Conservation (phyloP, 139 green algal genomes). For the Coccomyxa sp. region DNA sequence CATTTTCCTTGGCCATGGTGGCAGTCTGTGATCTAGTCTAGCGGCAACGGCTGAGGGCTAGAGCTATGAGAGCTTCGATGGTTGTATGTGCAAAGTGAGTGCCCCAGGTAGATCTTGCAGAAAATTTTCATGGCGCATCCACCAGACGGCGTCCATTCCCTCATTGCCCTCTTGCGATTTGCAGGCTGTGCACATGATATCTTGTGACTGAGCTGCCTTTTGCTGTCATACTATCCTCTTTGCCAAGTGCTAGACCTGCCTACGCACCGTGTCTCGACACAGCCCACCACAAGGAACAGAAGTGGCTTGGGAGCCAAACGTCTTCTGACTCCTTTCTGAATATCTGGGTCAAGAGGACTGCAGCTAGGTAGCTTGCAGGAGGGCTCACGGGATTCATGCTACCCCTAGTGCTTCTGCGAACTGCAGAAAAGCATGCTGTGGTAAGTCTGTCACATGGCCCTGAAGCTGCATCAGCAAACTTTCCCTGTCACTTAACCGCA, state of each 20-base stretch:
- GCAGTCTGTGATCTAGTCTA: not conserved
- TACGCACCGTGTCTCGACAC: too few relatives aligned
- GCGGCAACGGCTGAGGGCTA: not conserved
- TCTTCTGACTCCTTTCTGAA: not conserved
- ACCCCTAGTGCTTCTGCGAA: slow-evolving; percentile 83
- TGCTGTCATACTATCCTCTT: not conserved
- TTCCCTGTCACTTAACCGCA: not conserved
- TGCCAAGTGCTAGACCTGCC: too few relatives aligned
- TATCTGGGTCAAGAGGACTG: not conserved
- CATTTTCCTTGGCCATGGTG: not conserved
- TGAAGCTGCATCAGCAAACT: not conserved
- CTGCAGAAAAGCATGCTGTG: slow-evolving; percentile 80
- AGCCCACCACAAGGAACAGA: too few relatives aligned
- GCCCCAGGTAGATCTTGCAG: not conserved
- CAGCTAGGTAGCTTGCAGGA: not conserved
- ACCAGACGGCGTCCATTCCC: too few relatives aligned
- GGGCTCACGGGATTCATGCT: slow-evolving; percentile 55
- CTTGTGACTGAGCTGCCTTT: not conserved
- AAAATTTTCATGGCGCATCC: not conserved
- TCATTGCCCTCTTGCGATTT: not conserved
- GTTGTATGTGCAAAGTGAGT: not conserved
- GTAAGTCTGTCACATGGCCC: slow-evolving; percentile 33
- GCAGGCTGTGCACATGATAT: not conserved
- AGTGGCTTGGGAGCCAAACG: not conserved
- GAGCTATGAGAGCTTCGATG: not conserved